Base-by-base conservation (phyloP, 805 yeast genomes). In the Saccharomycopsis synnaedendra region DNA sequence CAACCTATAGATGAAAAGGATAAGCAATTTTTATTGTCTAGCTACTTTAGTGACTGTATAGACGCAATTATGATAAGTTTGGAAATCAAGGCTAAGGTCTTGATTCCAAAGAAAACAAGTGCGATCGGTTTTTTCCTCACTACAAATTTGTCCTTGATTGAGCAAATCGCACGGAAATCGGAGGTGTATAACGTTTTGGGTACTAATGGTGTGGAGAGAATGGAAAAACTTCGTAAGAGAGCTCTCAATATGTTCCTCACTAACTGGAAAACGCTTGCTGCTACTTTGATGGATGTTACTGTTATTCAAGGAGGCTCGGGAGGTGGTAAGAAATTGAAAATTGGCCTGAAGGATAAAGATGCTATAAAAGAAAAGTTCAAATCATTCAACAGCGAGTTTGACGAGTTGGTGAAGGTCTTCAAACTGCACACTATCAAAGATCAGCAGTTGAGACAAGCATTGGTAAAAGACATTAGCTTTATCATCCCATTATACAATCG, bases 401-500 rank as follows among this genome's bases (percentile, higher is more conserved):
- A 93, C 46, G 85, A 77, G 34, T 75, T 89, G 34, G 74, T 82
- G 29, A 72, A 71, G 32, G 78, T 74, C 48, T 85, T 84, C 59
- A 80, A 78, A 56, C 70, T 71, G 43, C 82, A 78, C 60, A 75
- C 74, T 49, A 71, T 87, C 42, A 75, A 80, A 5, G 94, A 87
- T 59, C 71, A 76, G 4, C 72, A 72, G 39, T 69, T 90, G 61
- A 78, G 79, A 52, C 71, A 74, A 49, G 75, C 72, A 47, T 65
- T 93, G 55, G 71, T 77, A 10, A 75, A 76, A 47, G 97, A 90
- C 57, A 58, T 80, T 30, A 59, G 80, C 35, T 77, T 87, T 55
- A 80, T 93, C 45, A 71, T 79, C 50, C 96, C 96, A 9, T 75
- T 90, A 47, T 90, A 90, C 64, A 80, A 82, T 58, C 78, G 93